phyloP scores from a whole-genome alignment of 208 protist species.

The Herpetomonas samuelpessoai region DNA sequence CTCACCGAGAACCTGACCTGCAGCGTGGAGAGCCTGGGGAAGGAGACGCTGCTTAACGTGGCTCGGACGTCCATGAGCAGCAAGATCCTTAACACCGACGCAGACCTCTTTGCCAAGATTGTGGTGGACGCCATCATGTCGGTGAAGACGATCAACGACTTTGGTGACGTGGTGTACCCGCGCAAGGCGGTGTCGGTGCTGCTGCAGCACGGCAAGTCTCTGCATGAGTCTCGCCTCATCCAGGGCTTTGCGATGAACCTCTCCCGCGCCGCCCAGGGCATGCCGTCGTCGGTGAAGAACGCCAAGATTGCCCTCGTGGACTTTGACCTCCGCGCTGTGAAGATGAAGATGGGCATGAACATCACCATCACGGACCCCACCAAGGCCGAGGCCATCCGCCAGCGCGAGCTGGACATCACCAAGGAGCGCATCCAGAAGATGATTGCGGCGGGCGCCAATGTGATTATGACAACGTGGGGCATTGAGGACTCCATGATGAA shows the following conservation, averaged over 20 bases:
- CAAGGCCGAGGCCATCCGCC: conserved; percentile 97
- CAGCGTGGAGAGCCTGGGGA: conserved; percentile 87
- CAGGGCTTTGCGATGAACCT: conserved; percentile 97
- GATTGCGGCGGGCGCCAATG: conserved; percentile 97
- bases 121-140: conserved; percentile 92
- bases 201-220: conserved; percentile 97
- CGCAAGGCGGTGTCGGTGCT: conserved; percentile 98
- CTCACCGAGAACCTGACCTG: conserved; percentile 92
- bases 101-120: conserved; percentile 98
- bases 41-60: conserved; percentile 96
- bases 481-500: conserved; percentile 99
- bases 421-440: conserved; percentile 98
- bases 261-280: conserved; percentile 96
- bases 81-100: conserved; percentile 98
- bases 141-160: conserved; percentile 91
- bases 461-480: conserved; percentile 99
- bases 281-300: conserved; percentile 95
- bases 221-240: conserved; percentile 91
- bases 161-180: conserved; percentile 95
- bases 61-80: conserved; percentile 99
- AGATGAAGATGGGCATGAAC: conserved; percentile 97
- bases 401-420: conserved; percentile 97
- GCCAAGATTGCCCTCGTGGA: conserved; percentile 99
- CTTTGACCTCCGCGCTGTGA: conserved; percentile 97
- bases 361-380: conserved; percentile 97